Evolutionary conservation across 257 asterid species (phyloP), one percentile per base, ranked within the genome.

Genomic region (Nicotiana paniculata): DNA sequence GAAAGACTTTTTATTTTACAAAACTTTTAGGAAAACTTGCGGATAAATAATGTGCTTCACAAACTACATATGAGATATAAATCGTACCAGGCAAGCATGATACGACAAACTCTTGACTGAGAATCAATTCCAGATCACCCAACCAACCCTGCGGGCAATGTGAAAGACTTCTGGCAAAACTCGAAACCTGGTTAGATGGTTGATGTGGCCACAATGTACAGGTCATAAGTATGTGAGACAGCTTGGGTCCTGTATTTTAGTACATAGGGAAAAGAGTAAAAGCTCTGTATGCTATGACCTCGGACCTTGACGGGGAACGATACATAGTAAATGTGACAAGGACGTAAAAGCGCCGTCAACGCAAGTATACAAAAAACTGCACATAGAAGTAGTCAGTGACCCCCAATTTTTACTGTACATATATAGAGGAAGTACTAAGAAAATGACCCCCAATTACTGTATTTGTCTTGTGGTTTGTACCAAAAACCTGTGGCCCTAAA

Each of bases 401-500:
- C 5, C 21, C 61, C 57, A 11, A 16, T 37, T 37, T 7, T 8
- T 43, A 43, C 48, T 43, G 48, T 43, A 43, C 48, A 43, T 43
- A 43, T 32, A 32, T 32, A 32, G 35, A 32, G 35, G 11, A 43
- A 43, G 3, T 43, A 26, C 28, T 10, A 4, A 62, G 37, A 66
- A 66, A 32, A 61, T 10, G 68, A 0, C 9, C 17, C 9, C 1
- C 15, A 68, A 18, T 9, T 70, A 12, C 35, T 43, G 21, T 33
- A 30, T 77, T 55, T 57, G 69, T 57, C 67, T 18, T 21, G n/a
- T 33, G 39, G 39, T 77, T 54, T 54, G 46, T 28, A 53, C 8
- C 54, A 6, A 1, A 64, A 81, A 84, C 13, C 80, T n/a, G 82
- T 58, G 86, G 86, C 83, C n/a, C 64, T 17, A 72, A 84, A 65